A percentile compares a stretch with the other conserved stretches of the same genome.
Evolutionary conservation across 129 eudicot species (phyloP).

Genomic region (Arctium minus): DNA sequence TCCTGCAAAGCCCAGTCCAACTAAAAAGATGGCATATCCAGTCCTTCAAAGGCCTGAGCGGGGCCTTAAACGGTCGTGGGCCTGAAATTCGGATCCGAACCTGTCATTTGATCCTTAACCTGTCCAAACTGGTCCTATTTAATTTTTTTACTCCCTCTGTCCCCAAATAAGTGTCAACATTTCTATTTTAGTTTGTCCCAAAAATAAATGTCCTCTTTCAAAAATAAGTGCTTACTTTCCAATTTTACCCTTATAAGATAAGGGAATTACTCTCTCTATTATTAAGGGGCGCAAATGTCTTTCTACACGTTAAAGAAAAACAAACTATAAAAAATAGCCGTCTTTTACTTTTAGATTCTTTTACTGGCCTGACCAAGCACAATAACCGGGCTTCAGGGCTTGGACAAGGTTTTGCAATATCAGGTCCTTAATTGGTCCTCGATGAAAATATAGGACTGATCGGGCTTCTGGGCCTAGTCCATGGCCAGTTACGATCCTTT

Average conservation of each 20-base stretch:
- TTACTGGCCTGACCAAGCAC: neutral
- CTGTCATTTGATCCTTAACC: neutral
- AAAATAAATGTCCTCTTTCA: neutral
- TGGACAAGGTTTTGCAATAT: no score
- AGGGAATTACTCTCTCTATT: neutral
- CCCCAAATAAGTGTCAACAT: neutral
- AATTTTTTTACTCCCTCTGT: neutral
- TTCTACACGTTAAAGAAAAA: neutral
- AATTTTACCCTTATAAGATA: neutral
- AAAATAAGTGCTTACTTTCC: neutral
- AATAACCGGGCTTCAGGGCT: neutral
- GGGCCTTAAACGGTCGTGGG: neutral
- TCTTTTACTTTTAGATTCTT: neutral
- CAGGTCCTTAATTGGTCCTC: no score
- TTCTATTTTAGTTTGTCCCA: neutral
- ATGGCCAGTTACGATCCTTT: neutral
- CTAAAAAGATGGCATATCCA: neutral
- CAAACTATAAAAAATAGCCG: neutral
- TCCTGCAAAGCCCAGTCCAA: neutral
- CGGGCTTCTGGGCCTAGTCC: neutral
- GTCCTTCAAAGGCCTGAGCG: neutral
- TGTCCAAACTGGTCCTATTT: neutral
- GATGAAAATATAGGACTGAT: neutral
- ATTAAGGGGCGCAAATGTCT: neutral
- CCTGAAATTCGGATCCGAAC: neutral